Percentiles rank a stretch among this genome's conserved stretches.
Conservation (phyloP, 768 basidiomycete genomes). For the Tricholoma furcatifolium region DNA sequence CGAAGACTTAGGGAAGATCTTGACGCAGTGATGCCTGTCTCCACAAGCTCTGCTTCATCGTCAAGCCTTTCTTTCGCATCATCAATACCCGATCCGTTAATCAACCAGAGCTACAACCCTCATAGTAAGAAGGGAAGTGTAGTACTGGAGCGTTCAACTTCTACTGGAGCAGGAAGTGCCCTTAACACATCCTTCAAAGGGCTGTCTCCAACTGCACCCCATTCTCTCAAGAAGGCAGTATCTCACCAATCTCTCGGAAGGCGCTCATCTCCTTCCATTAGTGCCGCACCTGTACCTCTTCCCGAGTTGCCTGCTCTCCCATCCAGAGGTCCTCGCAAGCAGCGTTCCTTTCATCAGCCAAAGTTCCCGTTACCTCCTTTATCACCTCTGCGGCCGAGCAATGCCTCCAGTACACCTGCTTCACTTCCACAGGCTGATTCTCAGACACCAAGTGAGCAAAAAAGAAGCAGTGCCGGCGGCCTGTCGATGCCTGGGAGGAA, state of each 20-base stretch:
- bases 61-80: constrained; percentile 45
- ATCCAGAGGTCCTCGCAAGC: constrained; percentile 45
- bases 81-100: constrained; percentile 28
- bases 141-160: constrained; percentile 21
- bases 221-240: constrained; percentile 49
- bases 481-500: constrained; percentile 36
- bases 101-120: constrained; percentile 25
- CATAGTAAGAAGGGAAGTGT: constrained; percentile 28
- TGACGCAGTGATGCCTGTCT: constrained; percentile 14
- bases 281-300: constrained; percentile 25
- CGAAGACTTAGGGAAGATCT: constrained; percentile 13
- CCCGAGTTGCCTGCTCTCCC: constrained; percentile 24
- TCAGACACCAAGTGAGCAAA: constrained; percentile 16
- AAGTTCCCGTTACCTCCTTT: constrained; percentile 56
- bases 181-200: constrained; percentile 4
- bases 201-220: constrained; percentile 21
- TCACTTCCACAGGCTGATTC: constrained; percentile 21
- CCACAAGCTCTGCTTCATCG: constrained; percentile 30
- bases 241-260: constrained; percentile 57
- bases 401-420: constrained; percentile 26
- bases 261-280: constrained; percentile 25
- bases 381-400: constrained; percentile 32
- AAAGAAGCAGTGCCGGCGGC: constrained; percentile 29
- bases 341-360: constrained; percentile 63
- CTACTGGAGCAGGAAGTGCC: constrained; percentile 6